These are phyloP conservation scores for Mucor piriformis DNA, from an alignment of 371 early-diverging fungal genomes.

Conservation along the genomic window DNA sequence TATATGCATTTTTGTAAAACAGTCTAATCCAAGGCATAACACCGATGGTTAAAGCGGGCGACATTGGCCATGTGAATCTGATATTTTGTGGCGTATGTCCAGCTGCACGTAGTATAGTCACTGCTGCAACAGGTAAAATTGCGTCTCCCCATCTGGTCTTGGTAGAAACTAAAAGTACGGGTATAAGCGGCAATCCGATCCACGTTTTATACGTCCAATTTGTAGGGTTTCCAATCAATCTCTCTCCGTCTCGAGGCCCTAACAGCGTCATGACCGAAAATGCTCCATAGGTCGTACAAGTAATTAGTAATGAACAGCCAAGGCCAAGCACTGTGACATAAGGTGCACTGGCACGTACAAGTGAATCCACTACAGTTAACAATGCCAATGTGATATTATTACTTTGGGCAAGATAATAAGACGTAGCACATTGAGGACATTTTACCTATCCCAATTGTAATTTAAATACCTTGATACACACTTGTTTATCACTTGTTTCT, in stretches of 20 bases:
- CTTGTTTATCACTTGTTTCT: not conserved
- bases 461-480: too few species aligned
- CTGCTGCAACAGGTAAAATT: constrained; percentile 38
- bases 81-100: constrained; percentile 15
- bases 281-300: constrained; percentile 69
- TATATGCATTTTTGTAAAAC: constrained; percentile 23
- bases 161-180: constrained; percentile 61
- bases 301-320: constrained; percentile 61
- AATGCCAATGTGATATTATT: constrained; percentile 52
- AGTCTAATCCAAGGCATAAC: constrained; percentile 60
- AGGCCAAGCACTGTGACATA: constrained; percentile 67
- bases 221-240: constrained; percentile 61
- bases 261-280: constrained; percentile 70
- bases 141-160: constrained; percentile 53
- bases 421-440: constrained; percentile 77
- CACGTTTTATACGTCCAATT: constrained; percentile 71
- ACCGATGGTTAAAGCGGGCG: constrained; percentile 55
- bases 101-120: constrained; percentile 32
- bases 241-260: constrained; percentile 66
- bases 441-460: constrained; percentile 66
- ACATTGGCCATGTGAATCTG: constrained; percentile 57
- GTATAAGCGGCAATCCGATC: constrained; percentile 70
- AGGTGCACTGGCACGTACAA: constrained; percentile 66
- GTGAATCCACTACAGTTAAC: constrained; percentile 56
- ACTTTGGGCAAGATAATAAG: constrained; percentile 64